A percentile compares a stretch with the other conserved stretches of the same genome.
These are phyloP conservation scores for Inga oerstediana DNA, from an alignment of 306 rosid genomes.

Conservation along the genomic window DNA sequence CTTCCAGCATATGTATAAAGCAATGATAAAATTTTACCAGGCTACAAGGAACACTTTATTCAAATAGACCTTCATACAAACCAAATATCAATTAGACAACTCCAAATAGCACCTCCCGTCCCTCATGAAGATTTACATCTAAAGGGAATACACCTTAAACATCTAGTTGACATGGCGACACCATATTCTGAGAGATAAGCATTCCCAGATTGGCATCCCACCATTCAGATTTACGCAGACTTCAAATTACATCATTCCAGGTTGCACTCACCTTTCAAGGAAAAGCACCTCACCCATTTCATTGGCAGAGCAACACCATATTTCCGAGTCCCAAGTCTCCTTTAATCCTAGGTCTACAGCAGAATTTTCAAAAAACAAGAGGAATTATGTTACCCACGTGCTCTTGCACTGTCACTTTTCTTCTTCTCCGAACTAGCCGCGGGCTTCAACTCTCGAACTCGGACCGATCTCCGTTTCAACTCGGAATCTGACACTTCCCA, in stretches of 20 bases:
- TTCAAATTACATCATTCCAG: background rate
- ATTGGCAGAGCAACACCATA: too few relatives aligned
- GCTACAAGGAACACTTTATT: background rate
- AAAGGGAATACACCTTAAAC: background rate
- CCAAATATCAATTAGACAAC: background rate
- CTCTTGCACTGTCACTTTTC: background rate
- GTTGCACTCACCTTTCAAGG: background rate
- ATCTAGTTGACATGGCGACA: background rate
- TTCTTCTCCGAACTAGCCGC: background rate
- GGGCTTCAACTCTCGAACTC: background rate
- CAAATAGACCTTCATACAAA: background rate
- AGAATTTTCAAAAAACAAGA: background rate
- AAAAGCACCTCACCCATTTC: too few relatives aligned
- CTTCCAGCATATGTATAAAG: background rate
- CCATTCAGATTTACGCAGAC: background rate
- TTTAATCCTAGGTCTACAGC: too few relatives aligned
- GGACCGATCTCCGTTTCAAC: constrained; percentile 16
- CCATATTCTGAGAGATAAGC: background rate
- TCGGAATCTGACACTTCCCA: constrained; percentile 24
- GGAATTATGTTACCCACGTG: background rate
- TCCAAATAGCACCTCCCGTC: background rate
- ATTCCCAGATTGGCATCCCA: background rate
- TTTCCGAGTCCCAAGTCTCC: too few relatives aligned
- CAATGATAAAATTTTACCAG: background rate
- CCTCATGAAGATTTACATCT: background rate